Evolutionary conservation across 805 yeast species (phyloP).

Genomic region (Metahyphopichia silvanorum): DNA sequence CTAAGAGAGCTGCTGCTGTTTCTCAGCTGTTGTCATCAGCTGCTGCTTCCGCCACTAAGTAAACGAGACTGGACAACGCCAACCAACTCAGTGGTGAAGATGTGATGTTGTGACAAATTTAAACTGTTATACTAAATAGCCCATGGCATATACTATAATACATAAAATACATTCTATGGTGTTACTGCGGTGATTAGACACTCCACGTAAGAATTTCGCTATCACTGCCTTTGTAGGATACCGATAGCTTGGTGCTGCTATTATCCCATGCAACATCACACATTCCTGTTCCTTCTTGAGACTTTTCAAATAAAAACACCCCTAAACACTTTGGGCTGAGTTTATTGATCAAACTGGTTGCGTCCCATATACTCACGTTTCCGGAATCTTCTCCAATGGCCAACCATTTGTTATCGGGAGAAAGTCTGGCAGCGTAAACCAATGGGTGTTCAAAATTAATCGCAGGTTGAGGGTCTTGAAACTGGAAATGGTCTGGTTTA

Average conservation of each 20-base stretch:
- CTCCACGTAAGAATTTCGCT: slow-evolving; percentile 26
- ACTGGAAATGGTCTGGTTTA: slow-evolving; percentile 20
- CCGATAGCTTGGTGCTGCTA: slow-evolving; percentile 21
- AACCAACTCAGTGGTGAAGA: too few species aligned
- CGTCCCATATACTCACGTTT: slow-evolving; percentile 50
- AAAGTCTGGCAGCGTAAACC: slow-evolving; percentile 50
- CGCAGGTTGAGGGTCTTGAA: slow-evolving; percentile 4
- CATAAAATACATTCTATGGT: too few species aligned
- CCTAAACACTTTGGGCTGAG: slow-evolving; percentile 21
- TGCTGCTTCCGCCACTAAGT: slow-evolving; percentile 6
- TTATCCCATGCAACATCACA: slow-evolving; percentile 39
- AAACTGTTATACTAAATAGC: too few species aligned
- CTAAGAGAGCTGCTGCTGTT: slow-evolving; percentile 20
- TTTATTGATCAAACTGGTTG: slow-evolving; percentile 14
- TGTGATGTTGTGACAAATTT: too few species aligned
- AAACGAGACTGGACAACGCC: not conserved
- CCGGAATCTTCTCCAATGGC: slow-evolving; percentile 72
- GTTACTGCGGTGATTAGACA: too few species aligned
- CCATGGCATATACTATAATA: too few species aligned
- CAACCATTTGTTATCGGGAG: slow-evolving; percentile 45
- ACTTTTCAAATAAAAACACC: slow-evolving; percentile 12
- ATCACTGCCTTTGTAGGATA: slow-evolving; percentile 31
- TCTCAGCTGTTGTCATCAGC: slow-evolving; percentile 17
- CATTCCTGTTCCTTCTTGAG: slow-evolving; percentile 19
- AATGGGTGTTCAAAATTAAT: slow-evolving; percentile 46